Conservation (phyloP, 2,329 filamentous ascomycete genomes). For the Madurella mycetomatis region DNA sequence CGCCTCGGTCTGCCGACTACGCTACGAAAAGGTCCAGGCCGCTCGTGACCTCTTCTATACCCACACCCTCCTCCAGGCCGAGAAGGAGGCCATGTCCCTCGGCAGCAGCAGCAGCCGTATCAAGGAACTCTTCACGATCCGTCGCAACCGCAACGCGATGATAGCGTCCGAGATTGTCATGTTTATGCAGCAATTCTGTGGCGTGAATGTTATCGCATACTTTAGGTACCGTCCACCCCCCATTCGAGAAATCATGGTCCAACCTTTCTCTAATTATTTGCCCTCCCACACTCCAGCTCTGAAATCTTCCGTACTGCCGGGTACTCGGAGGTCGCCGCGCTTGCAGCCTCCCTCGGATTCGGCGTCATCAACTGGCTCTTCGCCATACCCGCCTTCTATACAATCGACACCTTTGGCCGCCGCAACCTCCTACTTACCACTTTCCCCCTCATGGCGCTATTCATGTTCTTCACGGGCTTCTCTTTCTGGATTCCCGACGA, state of each 20-base stretch:
- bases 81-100: slow-evolving; percentile 46
- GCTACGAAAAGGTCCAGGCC: slow-evolving; percentile 49
- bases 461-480: slow-evolving; percentile 44
- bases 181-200: slow-evolving; percentile 60
- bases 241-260: too few species aligned
- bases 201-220: slow-evolving; percentile 11
- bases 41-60: slow-evolving; percentile 55
- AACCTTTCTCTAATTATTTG: slow-evolving; percentile 12
- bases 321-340: slow-evolving; percentile 47
- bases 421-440: slow-evolving; percentile 59
- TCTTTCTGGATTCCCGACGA: slow-evolving; percentile 41
- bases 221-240: background rate
- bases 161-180: slow-evolving; percentile 59
- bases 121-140: slow-evolving; percentile 55
- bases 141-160: slow-evolving; percentile 58
- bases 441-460: slow-evolving; percentile 60
- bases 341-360: slow-evolving; percentile 59
- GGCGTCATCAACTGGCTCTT: slow-evolving; percentile 63
- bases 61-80: slow-evolving; percentile 53
- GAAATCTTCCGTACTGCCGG: slow-evolving; percentile 56
- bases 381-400: slow-evolving; percentile 59
- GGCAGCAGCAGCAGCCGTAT: slow-evolving; percentile 44
- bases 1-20: slow-evolving; percentile 41
- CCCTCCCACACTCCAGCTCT: slow-evolving; percentile 57
- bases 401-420: slow-evolving; percentile 65